Evolutionary conservation across 2,329 filamentous ascomycete species (phyloP), one percentile per base, ranked within the genome.

Genomic region (Ophiocordyceps polyrhachis-furcata): DNA sequence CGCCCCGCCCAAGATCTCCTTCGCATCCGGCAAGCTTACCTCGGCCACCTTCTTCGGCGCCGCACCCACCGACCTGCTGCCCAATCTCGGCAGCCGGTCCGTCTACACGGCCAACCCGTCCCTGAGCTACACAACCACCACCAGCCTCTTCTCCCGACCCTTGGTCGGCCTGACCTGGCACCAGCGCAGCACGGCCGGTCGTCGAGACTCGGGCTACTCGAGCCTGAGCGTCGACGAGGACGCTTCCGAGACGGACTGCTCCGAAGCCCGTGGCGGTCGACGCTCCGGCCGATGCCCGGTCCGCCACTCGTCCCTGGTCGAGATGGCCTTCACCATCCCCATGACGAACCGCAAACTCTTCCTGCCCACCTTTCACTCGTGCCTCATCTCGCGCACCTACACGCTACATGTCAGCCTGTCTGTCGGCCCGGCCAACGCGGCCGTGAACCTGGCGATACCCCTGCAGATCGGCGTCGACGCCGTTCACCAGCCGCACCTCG

Each of bases 321-420:
- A 64, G 40, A 54, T 77, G 1, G 71, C 72, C 1, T 59, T 77
- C 47, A 54, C 57, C 15, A 55, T 76, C 29, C 69, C 71, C 4
- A 55, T 59, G 9, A 54, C 58, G 25, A 67, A 65, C 56, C 68
- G 64, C 52, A 71, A 68, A 55, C 61, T 66, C 9, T 72, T 75
- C 50, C 49, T 76, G 20, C 73, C 73, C 0, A 71, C 70, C 5
- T 77, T 76, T 53, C 70, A 76, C 59, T 70, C 68, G 9, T 77
- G 73, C 60, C 67, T 76, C 55, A 60, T 65, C 35, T 71, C 70
- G 8, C 68, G 73, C 23, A 65, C 67, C n/a, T 77, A 77, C 55
- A 63, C 67, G 5, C 53, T 76, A 28, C 65, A 67, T 50, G 52
- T 76, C 6, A 62, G 59, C 7, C 47, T 76, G 5, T 62, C 62